Base-by-base conservation (phyloP, 2,329 filamentous ascomycete genomes). In the Penicillium sp. region DNA sequence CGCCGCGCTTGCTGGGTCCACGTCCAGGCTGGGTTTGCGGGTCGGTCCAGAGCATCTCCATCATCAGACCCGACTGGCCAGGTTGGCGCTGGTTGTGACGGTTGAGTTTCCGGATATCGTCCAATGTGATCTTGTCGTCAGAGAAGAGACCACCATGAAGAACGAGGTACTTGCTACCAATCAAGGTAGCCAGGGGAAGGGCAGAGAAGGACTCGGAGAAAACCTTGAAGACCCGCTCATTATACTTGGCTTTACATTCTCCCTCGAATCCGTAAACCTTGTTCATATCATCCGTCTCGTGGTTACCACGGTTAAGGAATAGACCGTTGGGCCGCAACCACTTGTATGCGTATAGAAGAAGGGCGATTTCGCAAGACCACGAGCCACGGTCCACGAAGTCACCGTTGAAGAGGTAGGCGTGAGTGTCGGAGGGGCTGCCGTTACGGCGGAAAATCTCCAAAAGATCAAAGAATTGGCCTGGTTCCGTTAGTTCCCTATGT, bases 11-110 rank as follows among this genome's bases (percentile, higher is more conserved):
- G 79, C 91, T 96, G 42, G 94, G 94, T 8, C 92, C 90, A 62
- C 94, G 86, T 47, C 94, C 94, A 26, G 88, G 86, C 63, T 85
- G 81, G 0, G 88, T 82, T 72, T 99, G 94, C 2, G 94, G 94
- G 70, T 99, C 94, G 0, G 94, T 97, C 94, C 94, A 99, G 43
- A 99, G 83, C 94, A 99, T 99, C 76, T 99, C 94, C 94, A 99
- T 99, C 94, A 99, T 99, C 65, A 99, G 77, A 13, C 94, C 94
- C 45, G 88, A 78, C 72, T 99, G 94, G 29, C 94, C 94, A 2
- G 94, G 93, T 67, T 97, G 93, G 56, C 90, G 83, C 75, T 97
- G 94, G 70, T 84, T 85, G 76, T 96, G 92, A 60, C 93, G 82
- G 74, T 97, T 87, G 52, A 97, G 79, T 76, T 95, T 95, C 61